Conservation (phyloP, 1,139 yeast genomes). For the Pichia sp. region DNA sequence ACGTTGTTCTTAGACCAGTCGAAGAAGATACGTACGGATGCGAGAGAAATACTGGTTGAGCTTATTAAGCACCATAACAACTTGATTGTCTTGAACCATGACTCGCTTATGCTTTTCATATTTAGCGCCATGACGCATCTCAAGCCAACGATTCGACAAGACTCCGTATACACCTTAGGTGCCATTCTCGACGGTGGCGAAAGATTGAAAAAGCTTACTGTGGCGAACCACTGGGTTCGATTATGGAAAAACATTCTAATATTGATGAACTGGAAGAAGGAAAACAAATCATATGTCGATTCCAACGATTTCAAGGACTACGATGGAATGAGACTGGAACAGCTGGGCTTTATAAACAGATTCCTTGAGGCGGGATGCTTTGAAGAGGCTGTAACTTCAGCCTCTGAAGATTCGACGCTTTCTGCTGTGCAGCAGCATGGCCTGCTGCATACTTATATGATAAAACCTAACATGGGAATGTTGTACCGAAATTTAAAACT, state of each 20-base stretch:
- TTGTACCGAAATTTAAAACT: slow-evolving; percentile 26
- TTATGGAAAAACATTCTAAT: slow-evolving; percentile 46
- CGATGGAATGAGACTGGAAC: slow-evolving; percentile 18
- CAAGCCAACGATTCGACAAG: slow-evolving; percentile 64
- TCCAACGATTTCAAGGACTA: slow-evolving; percentile 23
- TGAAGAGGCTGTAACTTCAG: slow-evolving; percentile 14
- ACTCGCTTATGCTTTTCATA: slow-evolving; percentile 66
- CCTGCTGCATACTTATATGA: slow-evolving; percentile 23
- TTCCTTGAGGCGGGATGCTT: slow-evolving; percentile 17
- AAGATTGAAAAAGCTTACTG: slow-evolving; percentile 44
- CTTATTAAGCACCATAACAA: slow-evolving; percentile 16
- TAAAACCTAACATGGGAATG: slow-evolving; percentile 20
- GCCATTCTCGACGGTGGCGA: slow-evolving; percentile 42
- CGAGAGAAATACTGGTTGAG: slow-evolving; percentile 15
- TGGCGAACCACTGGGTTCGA: slow-evolving; percentile 27
- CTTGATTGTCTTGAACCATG: slow-evolving; percentile 47
- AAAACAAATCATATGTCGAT: slow-evolving; percentile 27
- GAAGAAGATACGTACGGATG: slow-evolving; percentile 49
- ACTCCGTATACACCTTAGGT: slow-evolving; percentile 60
- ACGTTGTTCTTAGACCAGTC: slow-evolving; percentile 64
- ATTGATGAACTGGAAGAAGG: slow-evolving; percentile 52
- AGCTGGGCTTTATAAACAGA: slow-evolving; percentile 17
- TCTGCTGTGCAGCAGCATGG: slow-evolving; percentile 24
- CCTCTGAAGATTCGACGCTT: not conserved
- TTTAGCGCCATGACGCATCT: slow-evolving; percentile 95